Percentiles rank a stretch among this genome's conserved stretches.
These are phyloP conservation scores for Yamadazyma triangularis DNA, from an alignment of 1,139 yeast species.

Conservation along the genomic window DNA sequence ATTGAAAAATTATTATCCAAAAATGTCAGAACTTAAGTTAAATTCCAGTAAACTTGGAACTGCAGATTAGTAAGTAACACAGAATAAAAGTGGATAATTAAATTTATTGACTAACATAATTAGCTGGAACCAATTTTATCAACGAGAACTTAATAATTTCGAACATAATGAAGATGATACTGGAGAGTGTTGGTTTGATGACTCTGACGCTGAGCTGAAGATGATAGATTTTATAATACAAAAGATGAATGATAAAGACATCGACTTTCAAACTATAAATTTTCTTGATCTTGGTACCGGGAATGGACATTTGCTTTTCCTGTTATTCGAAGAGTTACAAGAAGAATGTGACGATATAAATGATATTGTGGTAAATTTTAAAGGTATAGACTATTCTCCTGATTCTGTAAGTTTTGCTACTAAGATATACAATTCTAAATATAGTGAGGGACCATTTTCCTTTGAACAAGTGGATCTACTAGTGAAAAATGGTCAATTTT, in stretches of 20 bases:
- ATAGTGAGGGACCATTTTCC: constrained; percentile 26
- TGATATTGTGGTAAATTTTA: constrained; percentile 35
- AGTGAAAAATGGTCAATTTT: constrained; percentile 28
- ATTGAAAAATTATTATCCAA: neutral
- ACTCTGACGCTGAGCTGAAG: constrained; percentile 81
- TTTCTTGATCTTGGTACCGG: constrained; percentile 92
- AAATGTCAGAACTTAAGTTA: constrained; percentile 25
- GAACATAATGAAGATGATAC: constrained; percentile 70
- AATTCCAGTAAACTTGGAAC: constrained; percentile 78
- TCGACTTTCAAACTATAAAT: constrained; percentile 24
- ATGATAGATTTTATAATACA: constrained; percentile 61
- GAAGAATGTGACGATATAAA: constrained; percentile 33
- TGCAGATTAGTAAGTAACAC: too few relatives aligned
- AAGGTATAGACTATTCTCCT: constrained; percentile 83
- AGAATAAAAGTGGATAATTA: too few relatives aligned
- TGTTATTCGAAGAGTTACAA: constrained; percentile 50
- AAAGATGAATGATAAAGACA: constrained; percentile 22
- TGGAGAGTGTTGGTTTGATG: constrained; percentile 96
- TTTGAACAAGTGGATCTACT: constrained; percentile 49
- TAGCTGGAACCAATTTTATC: constrained; percentile 90
- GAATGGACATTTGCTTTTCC: constrained; percentile 83
- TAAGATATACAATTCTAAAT: constrained; percentile 46
- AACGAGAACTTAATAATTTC: constrained; percentile 67
- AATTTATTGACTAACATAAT: too few relatives aligned
- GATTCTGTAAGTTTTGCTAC: constrained; percentile 72